Evolutionary conservation across 176 grass and related monocot species (phyloP).

Genomic region (Thinopyrum elongatum): DNA sequence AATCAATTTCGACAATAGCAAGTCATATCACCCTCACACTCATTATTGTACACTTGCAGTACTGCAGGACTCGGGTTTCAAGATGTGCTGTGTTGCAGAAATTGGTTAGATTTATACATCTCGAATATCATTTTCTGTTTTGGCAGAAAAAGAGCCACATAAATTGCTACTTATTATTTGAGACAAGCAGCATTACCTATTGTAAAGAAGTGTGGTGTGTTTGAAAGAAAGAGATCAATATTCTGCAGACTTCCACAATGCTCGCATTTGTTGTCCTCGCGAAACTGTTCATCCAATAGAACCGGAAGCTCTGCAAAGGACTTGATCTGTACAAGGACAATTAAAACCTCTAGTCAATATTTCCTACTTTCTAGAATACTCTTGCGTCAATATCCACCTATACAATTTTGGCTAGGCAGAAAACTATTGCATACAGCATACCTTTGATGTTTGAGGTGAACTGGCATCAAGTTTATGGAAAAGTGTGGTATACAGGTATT

Average conservation of each 20-base stretch:
- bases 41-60: not conserved
- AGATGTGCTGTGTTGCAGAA: not conserved
- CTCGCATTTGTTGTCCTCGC: no score
- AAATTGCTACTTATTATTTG: not conserved
- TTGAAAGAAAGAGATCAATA: no score
- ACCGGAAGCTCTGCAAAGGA: no score
- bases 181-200: no score
- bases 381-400: no score
- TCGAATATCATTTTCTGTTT: not conserved
- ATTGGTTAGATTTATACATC: not conserved
- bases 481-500: not conserved
- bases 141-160: not conserved
- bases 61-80: not conserved
- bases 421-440: not conserved
- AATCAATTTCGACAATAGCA: not conserved
- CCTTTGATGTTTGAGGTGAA: constrained; percentile 29
- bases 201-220: no score
- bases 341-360: not conserved
- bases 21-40: not conserved
- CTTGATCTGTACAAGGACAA: constrained; percentile 1
- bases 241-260: no score
- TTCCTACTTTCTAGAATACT: not conserved
- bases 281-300: no score
- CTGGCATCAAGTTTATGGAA: constrained; percentile 7
- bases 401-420: not conserved